Conservation (phyloP, 2,329 filamentous ascomycete genomes). For the Neonectria coccinea region DNA sequence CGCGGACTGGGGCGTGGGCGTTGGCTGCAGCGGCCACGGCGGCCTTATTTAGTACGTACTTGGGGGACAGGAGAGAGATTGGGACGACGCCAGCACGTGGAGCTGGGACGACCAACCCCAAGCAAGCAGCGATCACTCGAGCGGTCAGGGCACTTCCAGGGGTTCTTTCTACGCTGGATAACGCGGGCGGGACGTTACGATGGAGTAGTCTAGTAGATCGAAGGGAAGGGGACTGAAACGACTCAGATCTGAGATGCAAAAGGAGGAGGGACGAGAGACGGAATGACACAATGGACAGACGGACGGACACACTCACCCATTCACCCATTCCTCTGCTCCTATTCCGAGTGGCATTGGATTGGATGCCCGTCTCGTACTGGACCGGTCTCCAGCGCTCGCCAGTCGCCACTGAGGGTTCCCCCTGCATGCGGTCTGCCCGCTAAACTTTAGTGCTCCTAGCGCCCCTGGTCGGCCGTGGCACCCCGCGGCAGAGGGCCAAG, state of each 20-base stretch:
- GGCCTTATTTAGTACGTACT: slow-evolving; percentile 14
- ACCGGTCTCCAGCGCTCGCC: not conserved
- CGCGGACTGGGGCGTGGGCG: slow-evolving; percentile 13
- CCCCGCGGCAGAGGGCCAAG: slow-evolving; percentile 33
- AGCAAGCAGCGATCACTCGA: slow-evolving; percentile 40
- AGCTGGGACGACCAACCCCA: slow-evolving; percentile 40
- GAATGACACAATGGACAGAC: not conserved
- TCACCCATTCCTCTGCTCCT: slow-evolving; percentile 16
- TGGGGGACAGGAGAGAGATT: slow-evolving; percentile 40
- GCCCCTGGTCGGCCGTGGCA: slow-evolving; percentile 26
- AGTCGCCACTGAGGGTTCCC: slow-evolving; percentile 28
- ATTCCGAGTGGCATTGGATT: slow-evolving; percentile 5
- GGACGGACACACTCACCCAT: not conserved
- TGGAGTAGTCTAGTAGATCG: not conserved
- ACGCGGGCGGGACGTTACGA: not conserved
- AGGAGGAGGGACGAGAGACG: slow-evolving; percentile 2
- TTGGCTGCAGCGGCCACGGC: slow-evolving; percentile 30
- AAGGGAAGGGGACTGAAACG: slow-evolving; percentile 10
- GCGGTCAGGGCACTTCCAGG: slow-evolving; percentile 5
- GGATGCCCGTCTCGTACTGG: not conserved
- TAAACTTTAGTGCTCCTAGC: slow-evolving; percentile 43
- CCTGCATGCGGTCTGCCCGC: slow-evolving; percentile 43
- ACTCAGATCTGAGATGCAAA: slow-evolving; percentile 15
- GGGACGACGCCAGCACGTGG: slow-evolving; percentile 40
- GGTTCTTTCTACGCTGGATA: not conserved